These are phyloP conservation scores for Orbilia blumenaviensis DNA, from an alignment of 2,329 filamentous ascomycete genomes.

Conservation along the genomic window DNA sequence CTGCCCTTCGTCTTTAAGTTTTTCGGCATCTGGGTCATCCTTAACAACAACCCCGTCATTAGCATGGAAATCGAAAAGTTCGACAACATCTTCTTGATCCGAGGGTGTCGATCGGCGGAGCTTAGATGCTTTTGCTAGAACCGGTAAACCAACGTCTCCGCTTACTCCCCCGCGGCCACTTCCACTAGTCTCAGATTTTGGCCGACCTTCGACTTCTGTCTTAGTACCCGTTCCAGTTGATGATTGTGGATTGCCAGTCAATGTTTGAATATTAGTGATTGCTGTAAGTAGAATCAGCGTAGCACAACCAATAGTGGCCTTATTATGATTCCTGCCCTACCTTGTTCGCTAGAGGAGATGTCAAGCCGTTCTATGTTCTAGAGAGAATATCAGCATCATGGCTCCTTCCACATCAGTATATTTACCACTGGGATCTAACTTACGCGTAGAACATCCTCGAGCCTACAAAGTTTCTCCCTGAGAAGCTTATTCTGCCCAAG, in stretches of 20 bases:
- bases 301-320: background rate
- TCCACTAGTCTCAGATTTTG: background rate
- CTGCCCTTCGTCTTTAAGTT: background rate
- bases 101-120: background rate
- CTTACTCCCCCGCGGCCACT: too few relatives aligned
- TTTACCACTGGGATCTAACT: background rate
- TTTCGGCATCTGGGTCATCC: background rate
- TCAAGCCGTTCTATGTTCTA: background rate
- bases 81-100: background rate
- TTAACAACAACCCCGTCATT: background rate
- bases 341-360: background rate
- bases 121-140: background rate
- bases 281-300: background rate
- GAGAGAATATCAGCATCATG: background rate
- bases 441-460: slow-evolving; percentile 14
- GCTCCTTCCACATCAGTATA: background rate
- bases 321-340: background rate
- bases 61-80: slow-evolving; percentile 18
- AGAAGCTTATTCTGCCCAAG: slow-evolving; percentile 9
- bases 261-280: background rate
- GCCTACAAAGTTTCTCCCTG: background rate
- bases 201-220: background rate
- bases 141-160: background rate
- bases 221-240: background rate
- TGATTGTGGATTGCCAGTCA: background rate